Conservation (phyloP, 2,329 filamentous ascomycete species). For the Ophiostoma ips region DNA sequence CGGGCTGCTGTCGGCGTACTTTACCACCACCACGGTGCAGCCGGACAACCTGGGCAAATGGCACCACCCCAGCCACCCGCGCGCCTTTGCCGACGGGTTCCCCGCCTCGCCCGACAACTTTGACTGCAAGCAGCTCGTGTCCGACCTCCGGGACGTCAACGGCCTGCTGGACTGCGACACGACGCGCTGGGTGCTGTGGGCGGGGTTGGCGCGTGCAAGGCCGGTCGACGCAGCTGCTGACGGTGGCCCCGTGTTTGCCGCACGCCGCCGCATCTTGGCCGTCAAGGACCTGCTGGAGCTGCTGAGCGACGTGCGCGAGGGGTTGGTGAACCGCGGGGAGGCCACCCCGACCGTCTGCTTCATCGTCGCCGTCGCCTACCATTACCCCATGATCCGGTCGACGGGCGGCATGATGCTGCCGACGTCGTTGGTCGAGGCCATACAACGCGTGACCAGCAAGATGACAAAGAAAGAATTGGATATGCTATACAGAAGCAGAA, state of each 20-base stretch:
- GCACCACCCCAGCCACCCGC: background rate
- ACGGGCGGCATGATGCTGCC: background rate
- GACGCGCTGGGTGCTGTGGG: slow-evolving; percentile 9
- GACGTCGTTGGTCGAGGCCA: background rate
- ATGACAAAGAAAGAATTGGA: background rate
- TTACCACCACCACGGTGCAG: background rate
- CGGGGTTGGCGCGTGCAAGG: background rate
- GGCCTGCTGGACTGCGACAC: background rate
- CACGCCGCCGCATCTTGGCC: background rate
- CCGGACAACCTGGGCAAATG: background rate
- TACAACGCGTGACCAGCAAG: background rate
- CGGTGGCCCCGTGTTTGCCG: background rate
- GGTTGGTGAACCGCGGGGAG: background rate
- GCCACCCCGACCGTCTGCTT: slow-evolving; percentile 6
- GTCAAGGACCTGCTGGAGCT: slow-evolving; percentile 4
- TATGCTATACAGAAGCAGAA: no score
- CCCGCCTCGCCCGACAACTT: slow-evolving; percentile 13
- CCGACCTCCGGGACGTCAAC: slow-evolving; percentile 7
- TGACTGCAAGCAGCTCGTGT: slow-evolving; percentile 9
- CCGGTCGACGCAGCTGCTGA: background rate
- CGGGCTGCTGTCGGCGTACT: slow-evolving; percentile 7
- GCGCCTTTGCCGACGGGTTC: slow-evolving; percentile 1
- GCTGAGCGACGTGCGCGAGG: slow-evolving; percentile 1
- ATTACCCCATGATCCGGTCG: background rate
- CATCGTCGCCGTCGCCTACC: slow-evolving; percentile 9